Conservation (phyloP, 2,329 filamentous ascomycete species). For the Hymenoscyphus infarciens region DNA sequence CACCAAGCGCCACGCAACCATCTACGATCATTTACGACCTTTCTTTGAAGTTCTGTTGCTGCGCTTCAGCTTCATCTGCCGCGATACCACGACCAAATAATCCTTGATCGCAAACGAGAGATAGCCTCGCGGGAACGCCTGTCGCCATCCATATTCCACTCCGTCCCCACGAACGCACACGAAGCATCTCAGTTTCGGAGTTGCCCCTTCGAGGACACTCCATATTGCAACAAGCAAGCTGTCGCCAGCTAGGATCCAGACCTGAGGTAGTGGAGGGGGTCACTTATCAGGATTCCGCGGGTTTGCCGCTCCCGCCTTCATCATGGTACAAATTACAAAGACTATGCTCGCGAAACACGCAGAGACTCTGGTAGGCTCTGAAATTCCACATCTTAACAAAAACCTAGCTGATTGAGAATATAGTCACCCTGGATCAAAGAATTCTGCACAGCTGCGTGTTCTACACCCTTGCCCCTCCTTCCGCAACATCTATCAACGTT, state of each 20-base stretch:
- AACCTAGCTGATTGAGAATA: constrained; percentile 21
- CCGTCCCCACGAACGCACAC: constrained; percentile 16
- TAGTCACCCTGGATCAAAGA: constrained; percentile 85
- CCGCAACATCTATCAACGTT: constrained; percentile 75
- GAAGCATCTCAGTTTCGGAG: constrained; percentile 26
- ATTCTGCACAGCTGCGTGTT: constrained; percentile 70
- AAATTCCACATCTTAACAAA: not conserved
- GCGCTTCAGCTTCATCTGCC: constrained; percentile 14
- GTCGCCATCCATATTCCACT: constrained; percentile 10
- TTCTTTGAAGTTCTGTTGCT: constrained; percentile 3
- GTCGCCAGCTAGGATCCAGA: constrained; percentile 26
- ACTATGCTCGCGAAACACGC: constrained; percentile 63
- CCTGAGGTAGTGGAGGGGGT: constrained; percentile 51
- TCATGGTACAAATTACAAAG: constrained; percentile 67
- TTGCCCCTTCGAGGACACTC: constrained; percentile 37
- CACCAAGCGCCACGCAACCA: constrained; percentile 9
- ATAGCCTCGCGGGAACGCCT: constrained; percentile 7
- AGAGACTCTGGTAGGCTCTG: constrained; percentile 58
- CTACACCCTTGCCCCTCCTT: constrained; percentile 69
- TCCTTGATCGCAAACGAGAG: constrained; percentile 1
- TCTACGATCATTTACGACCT: not conserved
- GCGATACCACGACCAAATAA: not conserved
- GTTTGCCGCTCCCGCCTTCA: constrained; percentile 55
- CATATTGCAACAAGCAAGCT: constrained; percentile 30
- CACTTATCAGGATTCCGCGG: constrained; percentile 41